These are phyloP conservation scores for Pleurotus djamor DNA, from an alignment of 768 basidiomycete species.

Conservation along the genomic window DNA sequence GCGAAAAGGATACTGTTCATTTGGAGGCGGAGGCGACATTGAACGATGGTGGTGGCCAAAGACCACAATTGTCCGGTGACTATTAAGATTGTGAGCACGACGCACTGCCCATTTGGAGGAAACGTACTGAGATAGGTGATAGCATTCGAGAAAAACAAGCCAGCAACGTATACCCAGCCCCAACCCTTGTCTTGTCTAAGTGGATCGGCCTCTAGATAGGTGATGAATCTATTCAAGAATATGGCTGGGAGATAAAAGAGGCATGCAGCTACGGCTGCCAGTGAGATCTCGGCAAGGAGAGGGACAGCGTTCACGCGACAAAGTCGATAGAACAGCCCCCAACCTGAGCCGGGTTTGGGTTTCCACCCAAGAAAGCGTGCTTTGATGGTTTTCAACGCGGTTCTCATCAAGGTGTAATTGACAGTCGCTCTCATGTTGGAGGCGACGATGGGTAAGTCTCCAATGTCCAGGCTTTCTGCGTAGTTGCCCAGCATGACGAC, in stretches of 20 bases:
- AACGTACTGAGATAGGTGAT: constrained; percentile 29
- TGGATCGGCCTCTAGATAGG: constrained; percentile 65
- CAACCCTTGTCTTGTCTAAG: constrained; percentile 54
- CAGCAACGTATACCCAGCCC: constrained; percentile 67
- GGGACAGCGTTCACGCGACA: constrained; percentile 49
- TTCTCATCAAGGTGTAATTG: constrained; percentile 67
- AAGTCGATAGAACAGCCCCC: constrained; percentile 59
- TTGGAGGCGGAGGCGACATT: constrained; percentile 70
- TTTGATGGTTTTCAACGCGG: constrained; percentile 37
- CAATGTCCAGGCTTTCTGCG: constrained; percentile 75
- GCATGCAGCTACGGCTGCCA: constrained; percentile 57
- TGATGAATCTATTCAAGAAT: constrained; percentile 59
- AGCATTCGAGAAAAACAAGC: constrained; percentile 30
- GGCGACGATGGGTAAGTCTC: constrained; percentile 83
- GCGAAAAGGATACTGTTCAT: constrained; percentile 83
- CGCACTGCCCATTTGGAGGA: no score
- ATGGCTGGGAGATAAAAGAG: constrained; percentile 65
- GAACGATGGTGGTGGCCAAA: constrained; percentile 63
- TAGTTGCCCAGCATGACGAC: constrained; percentile 83
- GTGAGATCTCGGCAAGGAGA: constrained; percentile 37
- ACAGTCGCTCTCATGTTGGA: constrained; percentile 64
- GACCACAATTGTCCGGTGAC: constrained; percentile 74
- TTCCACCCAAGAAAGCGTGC: constrained; percentile 57
- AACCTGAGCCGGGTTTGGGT: constrained; percentile 61
- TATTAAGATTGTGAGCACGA: constrained; percentile 15